phyloP scores from a whole-genome alignment of 2,329 filamentous ascomycete genomes.

The Stemphylium lycopersici region DNA sequence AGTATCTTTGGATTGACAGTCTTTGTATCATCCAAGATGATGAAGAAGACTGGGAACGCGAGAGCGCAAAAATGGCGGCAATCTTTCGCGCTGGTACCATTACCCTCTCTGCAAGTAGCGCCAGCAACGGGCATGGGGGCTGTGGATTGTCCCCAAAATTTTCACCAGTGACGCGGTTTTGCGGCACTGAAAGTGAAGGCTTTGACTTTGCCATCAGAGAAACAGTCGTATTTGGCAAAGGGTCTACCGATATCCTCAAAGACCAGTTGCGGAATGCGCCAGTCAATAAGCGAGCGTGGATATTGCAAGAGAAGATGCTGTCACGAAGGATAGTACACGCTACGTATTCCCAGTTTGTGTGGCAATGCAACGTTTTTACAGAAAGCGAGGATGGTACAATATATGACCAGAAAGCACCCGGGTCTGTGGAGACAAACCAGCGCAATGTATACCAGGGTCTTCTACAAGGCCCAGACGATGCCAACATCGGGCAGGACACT shows the following conservation, averaged over 20 bases:
- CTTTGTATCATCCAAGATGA: constrained; percentile 2
- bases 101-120: background rate
- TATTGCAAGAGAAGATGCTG: constrained; percentile 3
- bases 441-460: background rate
- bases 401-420: background rate
- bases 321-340: constrained; percentile 5
- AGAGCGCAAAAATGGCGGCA: background rate
- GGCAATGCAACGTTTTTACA: background rate
- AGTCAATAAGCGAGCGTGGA: constrained; percentile 5
- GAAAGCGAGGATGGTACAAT: constrained; percentile 5
- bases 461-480: too few species aligned
- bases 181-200: background rate
- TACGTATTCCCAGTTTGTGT: background rate
- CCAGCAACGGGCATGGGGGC: background rate
- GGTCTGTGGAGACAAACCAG: background rate
- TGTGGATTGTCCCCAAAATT: background rate
- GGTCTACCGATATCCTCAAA: background rate
- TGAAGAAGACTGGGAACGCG: background rate
- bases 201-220: background rate
- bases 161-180: background rate
- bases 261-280: background rate
- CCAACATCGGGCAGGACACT: too few species aligned
- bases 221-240: background rate
- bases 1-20: constrained; percentile 2
- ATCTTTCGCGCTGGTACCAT: background rate